Conservation (phyloP, 2,329 filamentous ascomycete genomes). For the Phialophora verrucosa region DNA sequence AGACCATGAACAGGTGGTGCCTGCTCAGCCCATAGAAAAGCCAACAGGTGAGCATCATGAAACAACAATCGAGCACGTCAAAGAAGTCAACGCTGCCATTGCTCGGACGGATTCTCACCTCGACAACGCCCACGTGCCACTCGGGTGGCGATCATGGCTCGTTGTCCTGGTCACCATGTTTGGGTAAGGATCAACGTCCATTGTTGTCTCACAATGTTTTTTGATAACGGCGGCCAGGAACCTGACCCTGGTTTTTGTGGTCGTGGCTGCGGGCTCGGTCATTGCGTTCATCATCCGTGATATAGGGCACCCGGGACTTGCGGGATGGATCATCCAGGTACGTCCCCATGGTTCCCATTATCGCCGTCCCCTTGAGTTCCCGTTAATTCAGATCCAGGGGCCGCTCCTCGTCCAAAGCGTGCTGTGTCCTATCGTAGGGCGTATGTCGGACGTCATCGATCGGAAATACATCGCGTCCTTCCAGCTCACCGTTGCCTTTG, state of each 20-base stretch:
- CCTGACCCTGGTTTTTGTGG: slow-evolving; percentile 62
- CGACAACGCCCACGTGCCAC: slow-evolving; percentile 4
- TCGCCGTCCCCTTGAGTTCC: neutral
- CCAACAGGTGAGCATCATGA: slow-evolving; percentile 14
- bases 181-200: slow-evolving; percentile 39
- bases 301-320: slow-evolving; percentile 11
- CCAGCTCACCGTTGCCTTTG: slow-evolving; percentile 60
- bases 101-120: slow-evolving; percentile 13
- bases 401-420: slow-evolving; percentile 63
- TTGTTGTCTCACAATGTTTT: neutral
- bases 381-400: slow-evolving; percentile 46
- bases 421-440: slow-evolving; percentile 60
- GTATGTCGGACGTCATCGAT: slow-evolving; percentile 62
- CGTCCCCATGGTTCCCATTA: neutral
- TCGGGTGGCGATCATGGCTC: slow-evolving; percentile 40
- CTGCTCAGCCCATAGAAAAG: neutral
- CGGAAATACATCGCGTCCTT: slow-evolving; percentile 59
- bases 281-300: slow-evolving; percentile 56
- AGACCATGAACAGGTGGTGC: slow-evolving; percentile 10
- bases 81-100: slow-evolving; percentile 18
- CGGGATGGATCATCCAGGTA: slow-evolving; percentile 31
- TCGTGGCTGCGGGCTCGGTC: slow-evolving; percentile 61
- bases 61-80: slow-evolving; percentile 12
- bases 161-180: slow-evolving; percentile 58
- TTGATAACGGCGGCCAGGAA: slow-evolving; percentile 41